These are phyloP conservation scores for Podospora appendiculata DNA, from an alignment of 495 filamentous ascomycete genomes.

Conservation along the genomic window DNA sequence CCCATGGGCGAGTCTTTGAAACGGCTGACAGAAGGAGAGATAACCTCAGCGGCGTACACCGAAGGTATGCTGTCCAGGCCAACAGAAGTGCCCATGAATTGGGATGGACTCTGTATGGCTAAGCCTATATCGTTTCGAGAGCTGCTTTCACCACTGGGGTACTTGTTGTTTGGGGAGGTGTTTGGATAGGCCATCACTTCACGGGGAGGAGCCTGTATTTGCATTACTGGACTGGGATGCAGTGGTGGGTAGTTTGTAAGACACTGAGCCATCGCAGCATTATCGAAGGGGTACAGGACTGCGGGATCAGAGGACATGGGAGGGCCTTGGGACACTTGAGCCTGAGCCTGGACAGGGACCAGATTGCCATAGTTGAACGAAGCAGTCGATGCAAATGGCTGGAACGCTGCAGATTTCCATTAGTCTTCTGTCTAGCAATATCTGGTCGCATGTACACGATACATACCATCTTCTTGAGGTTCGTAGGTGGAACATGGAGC, in stretches of 20 bases:
- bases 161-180: conserved; percentile 18
- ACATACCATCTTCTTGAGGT: conserved; percentile 21
- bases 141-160: conserved; percentile 10
- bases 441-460: neutral
- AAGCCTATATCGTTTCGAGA: neutral
- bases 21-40: conserved; percentile 6
- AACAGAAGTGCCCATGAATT: conserved; percentile 1
- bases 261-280: conserved; percentile 22
- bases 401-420: conserved; percentile 14
- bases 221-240: conserved; percentile 27
- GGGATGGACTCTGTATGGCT: conserved; percentile 6
- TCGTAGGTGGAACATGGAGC: conserved; percentile 32
- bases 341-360: conserved; percentile 20
- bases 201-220: conserved; percentile 28
- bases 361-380: conserved; percentile 23
- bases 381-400: conserved; percentile 24
- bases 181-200: conserved; percentile 42
- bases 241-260: conserved; percentile 33
- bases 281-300: conserved; percentile 23
- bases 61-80: conserved; percentile 2
- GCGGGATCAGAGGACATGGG: conserved; percentile 15
- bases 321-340: conserved; percentile 13
- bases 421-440: conserved; percentile 1
- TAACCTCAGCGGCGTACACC: conserved; percentile 1
- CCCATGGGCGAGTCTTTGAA: neutral